Evolutionary conservation across 768 basidiomycete species (phyloP).

Genomic region (Arthromyces matolae): DNA sequence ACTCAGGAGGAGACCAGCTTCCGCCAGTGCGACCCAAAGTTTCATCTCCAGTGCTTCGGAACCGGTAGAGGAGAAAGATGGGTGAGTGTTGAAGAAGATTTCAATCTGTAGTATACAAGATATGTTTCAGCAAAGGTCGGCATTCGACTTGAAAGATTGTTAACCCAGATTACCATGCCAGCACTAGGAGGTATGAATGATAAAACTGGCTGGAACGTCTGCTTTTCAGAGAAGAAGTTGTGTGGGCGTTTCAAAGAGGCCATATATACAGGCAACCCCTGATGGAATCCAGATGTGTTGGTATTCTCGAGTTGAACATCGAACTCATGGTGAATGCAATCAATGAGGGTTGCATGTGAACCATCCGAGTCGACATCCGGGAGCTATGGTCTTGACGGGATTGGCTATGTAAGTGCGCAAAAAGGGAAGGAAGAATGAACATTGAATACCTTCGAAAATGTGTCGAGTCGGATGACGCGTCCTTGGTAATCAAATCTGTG

Average conservation of each 20-base stretch:
- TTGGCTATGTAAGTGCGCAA: slow-evolving; percentile 2
- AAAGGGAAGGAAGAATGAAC: neutral
- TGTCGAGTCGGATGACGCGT: slow-evolving; percentile 79
- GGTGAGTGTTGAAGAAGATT: slow-evolving; percentile 60
- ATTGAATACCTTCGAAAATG: slow-evolving; percentile 61
- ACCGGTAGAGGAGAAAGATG: slow-evolving; percentile 39
- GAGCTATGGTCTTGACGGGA: slow-evolving; percentile 81
- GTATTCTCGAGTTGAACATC: too few relatives aligned
- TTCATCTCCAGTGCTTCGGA: slow-evolving; percentile 48
- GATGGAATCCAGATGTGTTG: too few relatives aligned
- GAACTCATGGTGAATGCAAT: slow-evolving; percentile 61
- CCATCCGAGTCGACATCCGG: slow-evolving; percentile 77
- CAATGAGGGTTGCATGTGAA: slow-evolving; percentile 76
- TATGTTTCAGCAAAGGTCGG: too few relatives aligned
- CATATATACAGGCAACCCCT: too few relatives aligned
- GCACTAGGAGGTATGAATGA: too few relatives aligned
- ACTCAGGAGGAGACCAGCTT: slow-evolving; percentile 58
- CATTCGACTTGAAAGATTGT: too few relatives aligned
- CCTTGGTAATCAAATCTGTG: slow-evolving; percentile 70
- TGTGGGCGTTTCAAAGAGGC: too few relatives aligned
- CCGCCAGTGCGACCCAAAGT: slow-evolving; percentile 58
- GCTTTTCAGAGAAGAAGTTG: too few relatives aligned
- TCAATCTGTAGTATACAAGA: slow-evolving; percentile 49
- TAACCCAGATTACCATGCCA: too few relatives aligned
- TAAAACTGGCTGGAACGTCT: too few relatives aligned